A percentile compares a stretch with the other conserved stretches of the same genome.
Conservation (phyloP, 306 rosid genomes). For the Quercus variabilis region DNA sequence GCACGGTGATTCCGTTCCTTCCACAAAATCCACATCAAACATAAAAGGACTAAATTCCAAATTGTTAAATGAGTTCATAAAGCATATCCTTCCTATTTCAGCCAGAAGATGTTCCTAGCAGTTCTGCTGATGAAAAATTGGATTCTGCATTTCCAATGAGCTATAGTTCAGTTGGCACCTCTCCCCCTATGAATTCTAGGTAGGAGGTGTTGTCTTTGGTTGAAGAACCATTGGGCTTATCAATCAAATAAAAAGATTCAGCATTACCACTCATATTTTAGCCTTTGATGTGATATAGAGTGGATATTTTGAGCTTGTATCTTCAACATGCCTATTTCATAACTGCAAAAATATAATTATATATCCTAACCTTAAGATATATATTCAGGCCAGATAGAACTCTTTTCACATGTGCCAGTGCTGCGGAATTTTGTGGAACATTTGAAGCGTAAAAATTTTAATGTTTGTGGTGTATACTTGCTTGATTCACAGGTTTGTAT, state of each 20-base stretch:
- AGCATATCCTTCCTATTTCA: background rate
- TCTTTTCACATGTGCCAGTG: slow-evolving; percentile 83
- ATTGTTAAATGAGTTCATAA: too few species aligned
- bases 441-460: slow-evolving; percentile 69
- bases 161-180: too few species aligned
- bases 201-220: too few species aligned
- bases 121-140: background rate
- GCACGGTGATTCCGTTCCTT: too few species aligned
- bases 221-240: too few species aligned
- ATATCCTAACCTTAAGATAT: slow-evolving; percentile 6
- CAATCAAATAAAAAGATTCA: background rate
- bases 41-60: too few species aligned
- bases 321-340: background rate
- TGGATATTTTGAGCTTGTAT: background rate
- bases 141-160: too few species aligned
- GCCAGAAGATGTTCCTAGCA: background rate
- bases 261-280: background rate
- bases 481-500: slow-evolving; percentile 88
- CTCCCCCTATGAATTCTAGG: too few species aligned
- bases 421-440: slow-evolving; percentile 85
- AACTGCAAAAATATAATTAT: background rate
- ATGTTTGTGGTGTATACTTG: slow-evolving; percentile 80
- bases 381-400: slow-evolving; percentile 87
- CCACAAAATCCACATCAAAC: too few species aligned
- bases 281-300: background rate